phyloP scores from a whole-genome alignment of 2,329 filamentous ascomycete genomes.

The Purpureocillium takamizusanense region DNA sequence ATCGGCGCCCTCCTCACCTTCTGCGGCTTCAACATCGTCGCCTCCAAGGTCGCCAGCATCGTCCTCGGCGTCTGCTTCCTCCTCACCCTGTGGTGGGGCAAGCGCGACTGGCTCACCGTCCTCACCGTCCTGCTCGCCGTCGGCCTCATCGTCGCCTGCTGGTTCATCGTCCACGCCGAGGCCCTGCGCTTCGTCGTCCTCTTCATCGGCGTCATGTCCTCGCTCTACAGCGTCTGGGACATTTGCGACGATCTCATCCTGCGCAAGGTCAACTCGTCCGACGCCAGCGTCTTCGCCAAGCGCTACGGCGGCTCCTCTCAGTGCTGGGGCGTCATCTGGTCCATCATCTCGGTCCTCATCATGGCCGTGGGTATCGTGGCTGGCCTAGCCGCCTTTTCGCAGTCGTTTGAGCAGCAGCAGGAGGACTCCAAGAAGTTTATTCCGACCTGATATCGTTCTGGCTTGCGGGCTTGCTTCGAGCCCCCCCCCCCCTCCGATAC shows the following conservation, averaged over 20 bases:
- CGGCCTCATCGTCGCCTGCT: slow-evolving; percentile 62
- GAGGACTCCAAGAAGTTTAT: slow-evolving; percentile 61
- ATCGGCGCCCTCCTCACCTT: slow-evolving; percentile 73
- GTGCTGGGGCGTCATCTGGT: slow-evolving; percentile 77
- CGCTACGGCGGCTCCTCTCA: slow-evolving; percentile 70
- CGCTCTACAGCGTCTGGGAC: slow-evolving; percentile 75
- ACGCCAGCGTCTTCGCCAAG: slow-evolving; percentile 71
- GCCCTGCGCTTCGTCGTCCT: slow-evolving; percentile 65
- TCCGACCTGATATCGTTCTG: slow-evolving; percentile 25
- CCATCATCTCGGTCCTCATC: slow-evolving; percentile 59
- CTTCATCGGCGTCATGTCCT: slow-evolving; percentile 77
- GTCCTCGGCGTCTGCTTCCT: slow-evolving; percentile 66
- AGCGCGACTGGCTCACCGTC: slow-evolving; percentile 70
- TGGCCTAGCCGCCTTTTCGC: slow-evolving; percentile 65
- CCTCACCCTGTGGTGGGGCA: slow-evolving; percentile 74
- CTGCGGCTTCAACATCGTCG: slow-evolving; percentile 73
- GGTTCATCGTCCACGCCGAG: slow-evolving; percentile 73
- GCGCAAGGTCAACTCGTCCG: slow-evolving; percentile 70
- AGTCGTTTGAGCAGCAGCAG: slow-evolving; percentile 60
- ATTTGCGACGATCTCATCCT: slow-evolving; percentile 77
- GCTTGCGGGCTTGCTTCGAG: too few relatives aligned
- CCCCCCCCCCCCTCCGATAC: too few relatives aligned
- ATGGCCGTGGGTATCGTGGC: slow-evolving; percentile 69
- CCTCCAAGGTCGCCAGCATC: slow-evolving; percentile 70
- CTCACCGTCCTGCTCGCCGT: slow-evolving; percentile 61